These are phyloP conservation scores for Cyberlindnera euphorbiiphila DNA, from an alignment of 805 yeast genomes.

Conservation along the genomic window DNA sequence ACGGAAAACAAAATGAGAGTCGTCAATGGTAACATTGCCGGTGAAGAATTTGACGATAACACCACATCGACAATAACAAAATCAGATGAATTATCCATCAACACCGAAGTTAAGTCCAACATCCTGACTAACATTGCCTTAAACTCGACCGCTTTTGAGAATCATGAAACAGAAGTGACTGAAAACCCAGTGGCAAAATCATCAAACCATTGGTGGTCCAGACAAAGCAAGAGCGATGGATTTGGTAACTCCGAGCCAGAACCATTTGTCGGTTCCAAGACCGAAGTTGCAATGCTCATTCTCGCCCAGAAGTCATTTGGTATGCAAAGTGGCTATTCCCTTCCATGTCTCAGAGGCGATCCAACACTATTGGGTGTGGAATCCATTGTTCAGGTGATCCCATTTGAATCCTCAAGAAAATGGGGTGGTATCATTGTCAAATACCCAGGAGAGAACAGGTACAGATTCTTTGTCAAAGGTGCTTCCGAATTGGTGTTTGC, in stretches of 20 bases:
- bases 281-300: slow-evolving; percentile 83
- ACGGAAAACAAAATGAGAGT: slow-evolving; percentile 94
- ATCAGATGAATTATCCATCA: slow-evolving; percentile 19
- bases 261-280: slow-evolving; percentile 84
- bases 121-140: slow-evolving; percentile 58
- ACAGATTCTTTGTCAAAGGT: slow-evolving; percentile 76
- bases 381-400: slow-evolving; percentile 64
- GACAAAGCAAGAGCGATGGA: slow-evolving; percentile 9
- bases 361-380: slow-evolving; percentile 30
- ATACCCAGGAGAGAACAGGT: slow-evolving; percentile 35
- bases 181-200: slow-evolving; percentile 27
- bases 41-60: slow-evolving; percentile 50
- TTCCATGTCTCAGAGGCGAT: slow-evolving; percentile 45
- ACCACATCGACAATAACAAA: slow-evolving; percentile 13
- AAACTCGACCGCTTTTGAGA: slow-evolving; percentile 90
- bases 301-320: slow-evolving; percentile 59
- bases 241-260: slow-evolving; percentile 34
- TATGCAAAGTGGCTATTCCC: slow-evolving; percentile 26
- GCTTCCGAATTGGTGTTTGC: slow-evolving; percentile 86
- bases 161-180: slow-evolving; percentile 31
- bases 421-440: slow-evolving; percentile 83
- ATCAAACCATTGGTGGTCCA: slow-evolving; percentile 19
- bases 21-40: slow-evolving; percentile 70
- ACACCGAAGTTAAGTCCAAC: slow-evolving; percentile 13
- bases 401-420: slow-evolving; percentile 89